phyloP scores from a whole-genome alignment of 202 grass and related monocot species.

The Zoysia matrella region DNA sequence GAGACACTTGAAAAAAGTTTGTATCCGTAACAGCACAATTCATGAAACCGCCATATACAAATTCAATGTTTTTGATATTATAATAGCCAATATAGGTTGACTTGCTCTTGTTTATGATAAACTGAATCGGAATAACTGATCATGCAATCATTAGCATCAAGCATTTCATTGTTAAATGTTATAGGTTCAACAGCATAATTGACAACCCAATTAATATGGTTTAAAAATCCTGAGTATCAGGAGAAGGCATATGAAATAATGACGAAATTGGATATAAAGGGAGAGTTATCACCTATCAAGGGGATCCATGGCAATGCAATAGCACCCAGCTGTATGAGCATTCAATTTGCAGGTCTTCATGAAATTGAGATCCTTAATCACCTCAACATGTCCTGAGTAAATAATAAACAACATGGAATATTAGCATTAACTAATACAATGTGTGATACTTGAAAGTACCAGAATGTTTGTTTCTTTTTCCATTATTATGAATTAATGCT shows the following conservation, averaged over 20 bases:
- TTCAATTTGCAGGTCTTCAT: conserved; percentile 73
- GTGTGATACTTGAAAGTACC: conserved; percentile 5
- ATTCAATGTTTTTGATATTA: conserved; percentile 17
- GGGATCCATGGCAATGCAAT: conserved; percentile 98
- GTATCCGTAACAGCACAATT: conserved; percentile 15
- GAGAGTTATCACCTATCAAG: conserved; percentile 73
- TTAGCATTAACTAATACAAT: conserved; percentile 22
- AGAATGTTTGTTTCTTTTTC: not conserved
- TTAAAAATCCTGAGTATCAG: conserved; percentile 17
- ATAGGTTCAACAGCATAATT: conserved; percentile 13
- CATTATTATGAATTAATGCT: too few relatives aligned
- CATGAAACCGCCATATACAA: conserved; percentile 15
- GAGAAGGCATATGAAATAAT: not conserved
- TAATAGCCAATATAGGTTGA: not conserved
- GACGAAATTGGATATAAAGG: not conserved
- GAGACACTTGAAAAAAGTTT: not conserved
- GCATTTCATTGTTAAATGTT: conserved; percentile 2
- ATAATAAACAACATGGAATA: conserved; percentile 26
- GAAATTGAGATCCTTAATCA: conserved; percentile 82
- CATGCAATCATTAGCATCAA: conserved; percentile 8
- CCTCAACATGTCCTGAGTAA: conserved; percentile 80
- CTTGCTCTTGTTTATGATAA: not conserved
- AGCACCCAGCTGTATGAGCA: conserved; percentile 97
- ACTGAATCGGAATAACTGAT: not conserved
- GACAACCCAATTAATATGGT: conserved; percentile 10